phyloP scores from a whole-genome alignment of 768 basidiomycete species.

The Cystofilobasidium bisporidii region DNA sequence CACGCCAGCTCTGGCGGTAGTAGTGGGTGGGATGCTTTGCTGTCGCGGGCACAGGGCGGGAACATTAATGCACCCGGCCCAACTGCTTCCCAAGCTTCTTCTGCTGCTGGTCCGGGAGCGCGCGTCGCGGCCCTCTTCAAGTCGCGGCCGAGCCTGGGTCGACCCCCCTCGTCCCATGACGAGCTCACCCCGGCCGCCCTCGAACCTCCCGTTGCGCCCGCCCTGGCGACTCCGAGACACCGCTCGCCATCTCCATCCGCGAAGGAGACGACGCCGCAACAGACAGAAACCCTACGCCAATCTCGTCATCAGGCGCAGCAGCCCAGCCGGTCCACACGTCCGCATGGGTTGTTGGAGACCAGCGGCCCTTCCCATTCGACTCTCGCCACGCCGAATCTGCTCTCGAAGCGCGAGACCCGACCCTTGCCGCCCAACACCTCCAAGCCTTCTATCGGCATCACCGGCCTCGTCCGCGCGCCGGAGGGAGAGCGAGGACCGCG shows the following conservation, averaged over 20 bases:
- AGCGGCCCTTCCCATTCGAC: not conserved
- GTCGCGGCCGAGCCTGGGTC: not conserved
- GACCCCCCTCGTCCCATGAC: not conserved
- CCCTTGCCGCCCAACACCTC: not conserved
- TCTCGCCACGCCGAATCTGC: constrained; percentile 2
- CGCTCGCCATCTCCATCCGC: constrained; percentile 5
- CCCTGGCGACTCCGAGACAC: not conserved
- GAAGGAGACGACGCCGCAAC: too few relatives aligned
- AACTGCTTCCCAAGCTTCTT: not conserved
- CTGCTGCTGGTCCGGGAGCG: not conserved
- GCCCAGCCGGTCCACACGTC: not conserved
- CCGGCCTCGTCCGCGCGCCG: constrained; percentile 19
- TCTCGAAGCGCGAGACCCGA: constrained; percentile 17
- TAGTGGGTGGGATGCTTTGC: not conserved
- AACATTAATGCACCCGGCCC: not conserved
- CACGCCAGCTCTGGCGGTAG: not conserved
- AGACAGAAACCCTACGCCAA: not conserved
- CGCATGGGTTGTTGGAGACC: not conserved
- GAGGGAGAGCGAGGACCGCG: constrained; percentile 8
- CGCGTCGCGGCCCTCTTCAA: constrained; percentile 11
- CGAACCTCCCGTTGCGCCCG: not conserved
- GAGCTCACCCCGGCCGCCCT: not conserved
- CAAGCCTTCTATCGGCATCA: constrained; percentile 11
- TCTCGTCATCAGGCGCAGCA: not conserved
- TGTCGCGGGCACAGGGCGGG: not conserved